Evolutionary conservation across 2,329 filamentous ascomycete genomes (phyloP).

Genomic region (Arachnomyces sp.): DNA sequence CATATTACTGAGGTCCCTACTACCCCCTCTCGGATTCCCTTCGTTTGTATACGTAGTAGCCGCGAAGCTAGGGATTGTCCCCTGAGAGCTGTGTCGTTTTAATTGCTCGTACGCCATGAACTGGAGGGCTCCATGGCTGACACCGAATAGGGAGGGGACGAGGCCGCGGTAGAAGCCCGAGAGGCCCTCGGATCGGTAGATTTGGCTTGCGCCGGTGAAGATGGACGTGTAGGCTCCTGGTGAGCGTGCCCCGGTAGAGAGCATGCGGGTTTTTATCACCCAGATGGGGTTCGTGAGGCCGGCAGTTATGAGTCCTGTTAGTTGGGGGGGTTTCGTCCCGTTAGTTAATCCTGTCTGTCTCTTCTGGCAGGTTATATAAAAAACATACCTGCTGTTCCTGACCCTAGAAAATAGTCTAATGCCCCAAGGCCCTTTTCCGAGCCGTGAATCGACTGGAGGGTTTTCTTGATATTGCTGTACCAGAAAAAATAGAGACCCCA

Average conservation of each 20-base stretch:
- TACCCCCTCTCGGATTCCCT: slow-evolving; percentile 18
- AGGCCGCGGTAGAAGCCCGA: slow-evolving; percentile 83
- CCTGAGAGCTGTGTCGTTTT: slow-evolving; percentile 52
- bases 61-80: slow-evolving; percentile 18
- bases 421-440: slow-evolving; percentile 41
- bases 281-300: slow-evolving; percentile 89
- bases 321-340: background rate
- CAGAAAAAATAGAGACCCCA: slow-evolving; percentile 91
- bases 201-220: slow-evolving; percentile 56
- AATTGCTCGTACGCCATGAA: slow-evolving; percentile 87
- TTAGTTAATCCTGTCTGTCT: background rate
- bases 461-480: slow-evolving; percentile 53
- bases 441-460: slow-evolving; percentile 37
- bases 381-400: slow-evolving; percentile 48
- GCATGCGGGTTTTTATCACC: slow-evolving; percentile 97
- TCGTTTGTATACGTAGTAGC: slow-evolving; percentile 11
- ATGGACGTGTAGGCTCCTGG: slow-evolving; percentile 76
- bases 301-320: slow-evolving; percentile 66
- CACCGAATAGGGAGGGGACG: slow-evolving; percentile 71
- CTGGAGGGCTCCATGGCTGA: slow-evolving; percentile 86
- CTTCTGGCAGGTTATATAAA: too few relatives aligned
- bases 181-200: slow-evolving; percentile 63
- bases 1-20: slow-evolving; percentile 51
- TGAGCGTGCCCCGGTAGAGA: slow-evolving; percentile 67
- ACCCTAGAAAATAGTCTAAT: slow-evolving; percentile 72